Percentiles rank a stretch among this genome's conserved stretches.
Evolutionary conservation across 2,329 filamentous ascomycete species (phyloP).

Genomic region (Paraphoma chrysanthemicola): DNA sequence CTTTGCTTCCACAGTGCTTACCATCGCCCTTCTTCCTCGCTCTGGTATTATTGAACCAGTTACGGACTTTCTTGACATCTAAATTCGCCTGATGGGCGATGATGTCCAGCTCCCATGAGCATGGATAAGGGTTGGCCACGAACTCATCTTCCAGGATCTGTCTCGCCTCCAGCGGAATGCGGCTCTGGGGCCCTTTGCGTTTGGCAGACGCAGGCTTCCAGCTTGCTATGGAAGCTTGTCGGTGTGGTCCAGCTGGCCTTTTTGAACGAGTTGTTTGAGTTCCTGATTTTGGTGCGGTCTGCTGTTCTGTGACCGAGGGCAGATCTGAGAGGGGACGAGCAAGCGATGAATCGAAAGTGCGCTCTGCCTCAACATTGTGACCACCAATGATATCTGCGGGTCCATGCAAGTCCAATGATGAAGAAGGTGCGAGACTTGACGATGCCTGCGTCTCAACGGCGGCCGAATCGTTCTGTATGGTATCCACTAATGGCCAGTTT

Average conservation of each 20-base stretch:
- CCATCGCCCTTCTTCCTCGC: slow-evolving; percentile 40
- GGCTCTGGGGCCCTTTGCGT: slow-evolving; percentile 38
- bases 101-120: slow-evolving; percentile 44
- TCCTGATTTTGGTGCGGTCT: too few species aligned
- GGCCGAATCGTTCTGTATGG: not conserved
- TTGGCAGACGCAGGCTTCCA: slow-evolving; percentile 44
- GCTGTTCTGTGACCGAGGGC: too few species aligned
- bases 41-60: slow-evolving; percentile 47
- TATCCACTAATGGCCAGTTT: slow-evolving; percentile 7
- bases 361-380: not conserved
- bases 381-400: not conserved
- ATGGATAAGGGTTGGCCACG: slow-evolving; percentile 43
- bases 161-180: slow-evolving; percentile 39
- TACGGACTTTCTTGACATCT: slow-evolving; percentile 44
- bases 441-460: not conserved
- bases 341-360: not conserved
- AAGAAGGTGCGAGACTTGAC: slow-evolving; percentile 6
- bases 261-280: not conserved
- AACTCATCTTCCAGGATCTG: slow-evolving; percentile 47
- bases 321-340: not conserved
- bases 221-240: slow-evolving; percentile 16
- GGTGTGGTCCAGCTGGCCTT: slow-evolving; percentile 8
- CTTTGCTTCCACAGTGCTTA: slow-evolving; percentile 7
- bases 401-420: not conserved
- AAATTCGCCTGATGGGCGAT: slow-evolving; percentile 46